A percentile compares a stretch with the other conserved stretches of the same genome.
Evolutionary conservation across 441 rosid genomes (phyloP).

Genomic region (Brassica hybrid): DNA sequence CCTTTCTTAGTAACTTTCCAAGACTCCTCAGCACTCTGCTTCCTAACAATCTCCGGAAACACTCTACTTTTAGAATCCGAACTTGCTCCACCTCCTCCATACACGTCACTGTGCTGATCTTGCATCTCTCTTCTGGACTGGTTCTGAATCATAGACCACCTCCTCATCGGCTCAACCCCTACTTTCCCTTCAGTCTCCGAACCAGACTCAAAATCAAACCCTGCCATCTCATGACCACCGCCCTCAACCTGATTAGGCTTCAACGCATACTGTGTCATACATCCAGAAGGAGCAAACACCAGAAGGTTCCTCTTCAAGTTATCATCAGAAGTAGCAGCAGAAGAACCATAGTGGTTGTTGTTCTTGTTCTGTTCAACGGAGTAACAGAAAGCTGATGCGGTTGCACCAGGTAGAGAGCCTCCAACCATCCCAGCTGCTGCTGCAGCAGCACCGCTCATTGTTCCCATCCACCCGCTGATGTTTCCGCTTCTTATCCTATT

Average conservation of each 20-base stretch:
- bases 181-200: conserved; percentile 44
- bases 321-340: conserved; percentile 39
- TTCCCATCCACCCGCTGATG: conserved; percentile 76
- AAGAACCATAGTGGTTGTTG: conserved; percentile 49
- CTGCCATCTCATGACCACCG: conserved; percentile 46
- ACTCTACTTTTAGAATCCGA: conserved; percentile 60
- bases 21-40: conserved; percentile 48
- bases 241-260: conserved; percentile 18
- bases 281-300: conserved; percentile 83
- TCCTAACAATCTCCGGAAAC: conserved; percentile 65
- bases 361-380: conserved; percentile 38
- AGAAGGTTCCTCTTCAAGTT: conserved; percentile 62
- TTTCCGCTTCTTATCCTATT: conserved; percentile 78
- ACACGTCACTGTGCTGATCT: conserved; percentile 67
- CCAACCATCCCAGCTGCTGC: conserved; percentile 79
- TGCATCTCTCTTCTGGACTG: conserved; percentile 73
- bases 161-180: conserved; percentile 58
- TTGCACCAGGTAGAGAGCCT: conserved; percentile 66
- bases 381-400: conserved; percentile 67
- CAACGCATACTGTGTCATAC: conserved; percentile 66
- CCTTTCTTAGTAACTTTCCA: conserved; percentile 40
- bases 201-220: conserved; percentile 53
- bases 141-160: conserved; percentile 85
- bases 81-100: conserved; percentile 78
- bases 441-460: conserved; percentile 77